These are phyloP conservation scores for Leishmania gerbilli DNA, from an alignment of 208 protist species.

Conservation along the genomic window DNA sequence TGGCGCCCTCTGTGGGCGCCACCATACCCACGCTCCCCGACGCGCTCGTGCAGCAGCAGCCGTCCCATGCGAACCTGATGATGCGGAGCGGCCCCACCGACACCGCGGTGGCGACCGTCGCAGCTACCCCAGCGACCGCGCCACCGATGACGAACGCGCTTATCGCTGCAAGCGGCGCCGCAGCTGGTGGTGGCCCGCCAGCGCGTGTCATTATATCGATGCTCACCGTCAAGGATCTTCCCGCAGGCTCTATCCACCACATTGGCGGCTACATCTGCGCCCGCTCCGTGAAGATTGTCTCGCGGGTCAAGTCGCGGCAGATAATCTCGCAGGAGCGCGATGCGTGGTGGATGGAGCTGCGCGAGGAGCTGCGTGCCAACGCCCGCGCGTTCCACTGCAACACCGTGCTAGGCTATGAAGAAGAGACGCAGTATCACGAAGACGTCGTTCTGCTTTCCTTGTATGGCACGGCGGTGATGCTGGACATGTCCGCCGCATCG, in stretches of 20 bases:
- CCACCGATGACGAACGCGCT: background rate
- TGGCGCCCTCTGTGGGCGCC: background rate
- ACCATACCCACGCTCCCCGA: background rate
- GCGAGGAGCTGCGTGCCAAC: slow-evolving; percentile 90
- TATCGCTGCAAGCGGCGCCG: slow-evolving; percentile 1
- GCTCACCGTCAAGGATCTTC: slow-evolving; percentile 88
- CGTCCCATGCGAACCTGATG: background rate
- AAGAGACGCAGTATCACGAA: slow-evolving; percentile 83
- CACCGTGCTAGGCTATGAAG: slow-evolving; percentile 90
- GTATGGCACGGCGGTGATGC: slow-evolving; percentile 89
- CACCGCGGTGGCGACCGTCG: slow-evolving; percentile 1
- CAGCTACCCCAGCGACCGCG: background rate
- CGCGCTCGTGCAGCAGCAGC: background rate
- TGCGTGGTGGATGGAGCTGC: slow-evolving; percentile 93
- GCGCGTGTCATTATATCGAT: slow-evolving; percentile 60
- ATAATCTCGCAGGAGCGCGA: slow-evolving; percentile 90
- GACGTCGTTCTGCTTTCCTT: slow-evolving; percentile 88
- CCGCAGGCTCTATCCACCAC: slow-evolving; percentile 72
- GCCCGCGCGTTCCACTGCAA: slow-evolving; percentile 90
- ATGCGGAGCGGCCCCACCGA: slow-evolving; percentile 1
- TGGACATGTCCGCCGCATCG: slow-evolving; percentile 57
- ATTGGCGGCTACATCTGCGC: slow-evolving; percentile 89
- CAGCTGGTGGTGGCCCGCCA: slow-evolving; percentile 6
- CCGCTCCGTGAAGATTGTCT: slow-evolving; percentile 89
- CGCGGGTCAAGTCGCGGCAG: slow-evolving; percentile 80